A percentile compares a stretch with the other conserved stretches of the same genome.
Conservation (phyloP, 2,329 filamentous ascomycete genomes). For the Fusarium continuum region DNA sequence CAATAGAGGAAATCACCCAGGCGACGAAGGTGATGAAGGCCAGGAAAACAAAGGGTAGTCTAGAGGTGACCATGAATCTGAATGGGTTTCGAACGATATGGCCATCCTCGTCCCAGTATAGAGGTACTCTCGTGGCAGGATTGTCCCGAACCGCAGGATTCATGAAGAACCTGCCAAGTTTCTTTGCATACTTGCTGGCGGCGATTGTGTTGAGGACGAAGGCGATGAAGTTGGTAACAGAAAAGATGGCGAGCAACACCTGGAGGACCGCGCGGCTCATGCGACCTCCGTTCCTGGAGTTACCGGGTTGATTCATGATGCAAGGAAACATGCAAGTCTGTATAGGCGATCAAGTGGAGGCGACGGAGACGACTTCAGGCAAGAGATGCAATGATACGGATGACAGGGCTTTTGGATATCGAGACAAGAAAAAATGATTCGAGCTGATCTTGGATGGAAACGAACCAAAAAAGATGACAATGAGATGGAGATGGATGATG, state of each 20-base stretch:
- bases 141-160: background rate
- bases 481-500: background rate
- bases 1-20: constrained; percentile 12
- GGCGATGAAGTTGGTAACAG: constrained; percentile 35
- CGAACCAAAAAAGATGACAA: constrained; percentile 3
- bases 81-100: background rate
- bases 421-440: no score
- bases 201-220: constrained; percentile 26
- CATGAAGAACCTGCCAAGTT: background rate
- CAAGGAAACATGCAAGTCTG: background rate
- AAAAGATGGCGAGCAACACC: constrained; percentile 32
- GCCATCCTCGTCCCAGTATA: background rate
- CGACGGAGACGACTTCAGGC: no score
- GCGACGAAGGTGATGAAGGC: constrained; percentile 22
- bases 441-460: constrained; percentile 1
- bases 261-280: constrained; percentile 20
- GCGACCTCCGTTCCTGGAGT: background rate
- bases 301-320: constrained; percentile 5
- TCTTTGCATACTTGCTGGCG: background rate
- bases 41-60: constrained; percentile 33
- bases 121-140: background rate
- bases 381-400: background rate
- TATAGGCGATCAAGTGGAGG: background rate
- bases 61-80: background rate
- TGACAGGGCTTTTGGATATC: no score